These are phyloP conservation scores for Cyberlindnera euphorbiae DNA, from an alignment of 805 yeast species.

Conservation along the genomic window DNA sequence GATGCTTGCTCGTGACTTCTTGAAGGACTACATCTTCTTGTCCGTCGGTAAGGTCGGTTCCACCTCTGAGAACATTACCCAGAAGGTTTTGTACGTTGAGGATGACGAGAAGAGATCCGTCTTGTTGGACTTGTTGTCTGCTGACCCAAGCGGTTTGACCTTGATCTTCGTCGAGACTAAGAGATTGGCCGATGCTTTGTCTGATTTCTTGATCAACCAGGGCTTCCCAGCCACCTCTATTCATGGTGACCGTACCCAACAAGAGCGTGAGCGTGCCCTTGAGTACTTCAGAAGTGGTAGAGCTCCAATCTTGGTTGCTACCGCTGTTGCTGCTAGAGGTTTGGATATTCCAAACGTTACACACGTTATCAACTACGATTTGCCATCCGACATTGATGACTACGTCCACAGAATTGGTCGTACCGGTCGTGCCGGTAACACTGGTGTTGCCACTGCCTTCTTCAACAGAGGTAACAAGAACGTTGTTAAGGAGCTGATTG, in stretches of 20 bases:
- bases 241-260: conserved; percentile 98
- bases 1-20: conserved; percentile 93
- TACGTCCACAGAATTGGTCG: conserved; percentile 99
- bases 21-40: conserved; percentile 91
- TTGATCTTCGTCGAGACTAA: conserved; percentile 96
- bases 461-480: conserved; percentile 94
- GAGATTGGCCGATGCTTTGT: conserved; percentile 95
- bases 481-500: conserved; percentile 81
- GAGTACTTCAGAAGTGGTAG: conserved; percentile 89
- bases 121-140: conserved; percentile 79
- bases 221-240: conserved; percentile 96
- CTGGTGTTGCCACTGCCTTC: conserved; percentile 97
- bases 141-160: conserved; percentile 79
- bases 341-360: conserved; percentile 98
- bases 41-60: conserved; percentile 99
- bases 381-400: conserved; percentile 96
- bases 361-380: conserved; percentile 94
- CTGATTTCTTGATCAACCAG: conserved; percentile 85
- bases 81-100: conserved; percentile 87
- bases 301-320: conserved; percentile 94
- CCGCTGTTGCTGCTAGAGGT: conserved; percentile 99
- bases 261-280: conserved; percentile 96
- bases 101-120: conserved; percentile 88
- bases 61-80: conserved; percentile 97
- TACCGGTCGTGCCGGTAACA: conserved; percentile 99